phyloP scores from a whole-genome alignment of 768 basidiomycete species.

The Lactarius trivialis region DNA sequence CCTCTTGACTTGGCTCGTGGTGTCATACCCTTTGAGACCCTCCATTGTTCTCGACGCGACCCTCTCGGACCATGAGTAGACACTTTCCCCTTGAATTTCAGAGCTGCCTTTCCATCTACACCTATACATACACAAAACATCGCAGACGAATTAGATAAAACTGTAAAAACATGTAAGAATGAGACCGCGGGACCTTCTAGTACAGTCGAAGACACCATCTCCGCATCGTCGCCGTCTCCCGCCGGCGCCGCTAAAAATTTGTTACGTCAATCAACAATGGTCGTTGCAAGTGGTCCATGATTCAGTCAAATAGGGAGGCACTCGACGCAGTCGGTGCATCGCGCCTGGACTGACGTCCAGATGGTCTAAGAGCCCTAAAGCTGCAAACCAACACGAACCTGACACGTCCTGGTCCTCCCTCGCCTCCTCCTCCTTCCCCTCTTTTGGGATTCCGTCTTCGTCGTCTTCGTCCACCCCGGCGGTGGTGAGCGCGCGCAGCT shows the following conservation, averaged over 20 bases:
- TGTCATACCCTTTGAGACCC: slow-evolving; percentile 67
- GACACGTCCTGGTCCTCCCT: background rate
- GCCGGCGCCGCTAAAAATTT: background rate
- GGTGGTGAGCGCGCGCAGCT: slow-evolving; percentile 46
- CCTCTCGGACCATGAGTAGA: slow-evolving; percentile 80
- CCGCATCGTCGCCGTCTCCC: slow-evolving; percentile 1
- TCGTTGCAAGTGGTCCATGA: background rate
- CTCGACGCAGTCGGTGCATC: slow-evolving; percentile 33
- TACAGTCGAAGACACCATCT: background rate
- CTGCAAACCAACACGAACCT: slow-evolving; percentile 23
- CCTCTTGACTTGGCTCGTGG: slow-evolving; percentile 44
- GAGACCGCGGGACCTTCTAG: slow-evolving; percentile 8
- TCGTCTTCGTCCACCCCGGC: background rate
- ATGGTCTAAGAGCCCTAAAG: slow-evolving; percentile 35
- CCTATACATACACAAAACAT: slow-evolving; percentile 44
- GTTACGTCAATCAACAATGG: slow-evolving; percentile 4
- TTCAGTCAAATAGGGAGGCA: background rate
- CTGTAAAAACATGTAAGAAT: background rate
- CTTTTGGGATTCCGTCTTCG: slow-evolving; percentile 18
- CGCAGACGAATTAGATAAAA: background rate
- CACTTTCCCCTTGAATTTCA: slow-evolving; percentile 36
- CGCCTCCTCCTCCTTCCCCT: slow-evolving; percentile 12
- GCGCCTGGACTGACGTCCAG: slow-evolving; percentile 47
- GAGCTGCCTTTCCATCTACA: slow-evolving; percentile 36
- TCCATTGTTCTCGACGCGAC: slow-evolving; percentile 77